Evolutionary conservation across 2,329 filamentous ascomycete genomes (phyloP), one percentile per base, ranked within the genome.

Genomic region (Fusarium fujikuroi): DNA sequence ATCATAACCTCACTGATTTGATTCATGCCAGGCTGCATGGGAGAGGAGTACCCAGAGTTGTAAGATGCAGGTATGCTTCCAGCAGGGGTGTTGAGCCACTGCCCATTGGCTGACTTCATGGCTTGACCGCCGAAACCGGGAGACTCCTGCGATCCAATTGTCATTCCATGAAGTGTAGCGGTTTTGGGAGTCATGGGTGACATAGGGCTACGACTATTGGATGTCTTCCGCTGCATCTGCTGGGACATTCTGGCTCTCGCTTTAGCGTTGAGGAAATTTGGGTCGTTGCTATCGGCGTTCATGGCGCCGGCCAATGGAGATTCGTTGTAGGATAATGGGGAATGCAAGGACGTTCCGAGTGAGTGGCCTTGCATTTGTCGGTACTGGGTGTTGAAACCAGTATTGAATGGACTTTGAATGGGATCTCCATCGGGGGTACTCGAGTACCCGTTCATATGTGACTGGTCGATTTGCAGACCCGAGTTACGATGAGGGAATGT

Each of bases 401-500:
- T 90, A 46, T 93, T 89, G 78, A 95, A 98, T 0, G 95, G 95
- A 77, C 95, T 98, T 79, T 97, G 93, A 69, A 97, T 95, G 10
- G 95, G 95, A 60, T 94, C 92, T 59, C 94, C 94, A 69, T 98
- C 95, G 7, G 95, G 95, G 4, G 95, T 97, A 80, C 93, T 94
- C 25, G 95, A 97, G 82, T 93, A 98, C 70, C 94, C 90, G 78
- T 93, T 92, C 79, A 94, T 91, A 65, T 92, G 91, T 53, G 88
- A 85, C 69, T 91, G 89, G 73, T 93, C 91, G 39, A 74, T 74
- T 58, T 73, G 70, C 43, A 73, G 46, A 50, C 71, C 71, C 16
- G 71, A 72, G 50, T 76, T 92, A 88, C 92, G 91, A 65, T 92
- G 87, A 8, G 83, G 80, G 61, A 82, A 91, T 23, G 88, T 84